These are phyloP conservation scores for Mucor sp. DNA, from an alignment of 371 early-diverging fungal species.

Conservation along the genomic window DNA sequence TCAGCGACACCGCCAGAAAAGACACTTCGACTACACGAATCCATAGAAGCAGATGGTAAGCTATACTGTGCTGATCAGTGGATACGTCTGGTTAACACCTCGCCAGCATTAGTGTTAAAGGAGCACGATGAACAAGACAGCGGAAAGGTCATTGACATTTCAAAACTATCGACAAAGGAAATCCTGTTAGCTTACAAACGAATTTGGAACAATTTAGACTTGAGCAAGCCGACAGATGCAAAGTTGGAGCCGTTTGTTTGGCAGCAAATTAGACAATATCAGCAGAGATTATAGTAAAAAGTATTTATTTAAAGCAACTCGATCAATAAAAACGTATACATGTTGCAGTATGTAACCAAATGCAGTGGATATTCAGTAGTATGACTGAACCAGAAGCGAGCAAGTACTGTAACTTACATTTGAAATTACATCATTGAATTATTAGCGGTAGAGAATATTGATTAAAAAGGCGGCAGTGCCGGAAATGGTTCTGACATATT, in stretches of 20 bases:
- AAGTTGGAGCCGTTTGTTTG: constrained; percentile 22
- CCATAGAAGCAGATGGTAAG: background rate
- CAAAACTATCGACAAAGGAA: background rate
- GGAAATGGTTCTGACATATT: constrained; percentile 16
- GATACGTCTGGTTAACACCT: background rate
- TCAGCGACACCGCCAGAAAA: constrained; percentile 1
- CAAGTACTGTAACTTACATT: background rate
- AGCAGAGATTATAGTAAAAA: background rate
- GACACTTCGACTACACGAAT: background rate
- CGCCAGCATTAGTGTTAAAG: background rate
- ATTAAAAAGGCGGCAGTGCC: constrained; percentile 20
- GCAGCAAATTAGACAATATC: constrained; percentile 19
- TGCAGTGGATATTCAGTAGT: too few species aligned
- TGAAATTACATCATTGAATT: background rate
- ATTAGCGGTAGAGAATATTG: constrained; percentile 8
- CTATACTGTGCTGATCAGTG: background rate
- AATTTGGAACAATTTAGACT: constrained; percentile 20
- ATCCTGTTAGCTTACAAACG: constrained; percentile 17
- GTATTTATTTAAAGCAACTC: background rate
- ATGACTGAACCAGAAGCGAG: too few species aligned
- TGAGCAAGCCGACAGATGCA: constrained; percentile 10
- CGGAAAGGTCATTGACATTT: background rate
- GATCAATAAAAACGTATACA: too few species aligned
- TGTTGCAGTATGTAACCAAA: too few species aligned
- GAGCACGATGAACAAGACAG: background rate